Evolutionary conservation across 257 asterid species (phyloP).

Genomic region (Oldenlandia corymbosa): DNA sequence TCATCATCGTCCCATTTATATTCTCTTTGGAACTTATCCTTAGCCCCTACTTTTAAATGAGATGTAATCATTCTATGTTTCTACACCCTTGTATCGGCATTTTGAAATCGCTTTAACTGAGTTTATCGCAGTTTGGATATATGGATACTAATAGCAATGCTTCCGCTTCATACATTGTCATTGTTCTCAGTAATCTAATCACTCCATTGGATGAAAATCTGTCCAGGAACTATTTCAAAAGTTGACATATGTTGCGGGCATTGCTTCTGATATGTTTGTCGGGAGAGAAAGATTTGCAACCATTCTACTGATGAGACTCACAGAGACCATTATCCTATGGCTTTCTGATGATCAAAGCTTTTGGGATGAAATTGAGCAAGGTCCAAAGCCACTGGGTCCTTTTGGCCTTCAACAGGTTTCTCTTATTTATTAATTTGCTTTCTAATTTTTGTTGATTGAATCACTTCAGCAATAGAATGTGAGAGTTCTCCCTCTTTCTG

Average conservation of each 20-base stretch:
- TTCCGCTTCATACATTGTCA: no score
- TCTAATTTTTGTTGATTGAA: no score
- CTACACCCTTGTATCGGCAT: no score
- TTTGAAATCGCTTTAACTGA: no score
- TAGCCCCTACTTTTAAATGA: no score
- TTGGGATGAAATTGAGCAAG: slow-evolving; percentile 92
- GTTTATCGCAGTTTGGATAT: no score
- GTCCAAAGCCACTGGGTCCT: slow-evolving; percentile 57
- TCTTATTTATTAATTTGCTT: neutral
- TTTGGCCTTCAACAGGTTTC: slow-evolving; percentile 88
- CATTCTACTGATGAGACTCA: slow-evolving; percentile 72
- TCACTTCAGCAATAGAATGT: neutral
- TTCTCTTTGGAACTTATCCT: neutral
- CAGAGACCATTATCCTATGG: slow-evolving; percentile 91
- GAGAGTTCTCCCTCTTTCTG: neutral
- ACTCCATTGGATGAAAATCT: neutral
- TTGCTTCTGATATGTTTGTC: slow-evolving; percentile 68
- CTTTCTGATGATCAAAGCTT: slow-evolving; percentile 88
- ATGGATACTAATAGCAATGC: no score
- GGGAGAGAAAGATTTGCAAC: slow-evolving; percentile 93
- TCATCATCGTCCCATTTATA: neutral
- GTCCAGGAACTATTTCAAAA: slow-evolving; percentile 67
- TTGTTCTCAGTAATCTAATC: neutral
- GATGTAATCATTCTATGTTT: no score
- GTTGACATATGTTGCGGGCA: slow-evolving; percentile 51